Evolutionary conservation across 2,329 filamentous ascomycete species (phyloP).

Genomic region (Annulohypoxylon truncatum): DNA sequence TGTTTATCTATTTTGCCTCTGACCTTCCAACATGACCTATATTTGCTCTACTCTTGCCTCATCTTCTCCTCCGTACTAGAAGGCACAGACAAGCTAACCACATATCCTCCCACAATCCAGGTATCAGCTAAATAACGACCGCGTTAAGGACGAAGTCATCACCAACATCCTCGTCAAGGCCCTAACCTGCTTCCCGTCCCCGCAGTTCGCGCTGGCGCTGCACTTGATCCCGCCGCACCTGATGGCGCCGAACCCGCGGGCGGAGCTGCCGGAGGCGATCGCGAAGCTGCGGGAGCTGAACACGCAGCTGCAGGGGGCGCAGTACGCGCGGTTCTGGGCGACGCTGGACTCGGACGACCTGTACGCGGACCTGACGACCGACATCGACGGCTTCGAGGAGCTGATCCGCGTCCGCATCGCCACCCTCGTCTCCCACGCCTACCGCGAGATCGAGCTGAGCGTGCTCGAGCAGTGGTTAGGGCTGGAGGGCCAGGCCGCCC

Average conservation of each 20-base stretch:
- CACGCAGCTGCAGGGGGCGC: conserved; percentile 86
- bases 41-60: not conserved
- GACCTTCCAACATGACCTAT: conserved; percentile 54
- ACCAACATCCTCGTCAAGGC: conserved; percentile 99
- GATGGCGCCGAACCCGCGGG: conserved; percentile 69
- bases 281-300: conserved; percentile 87
- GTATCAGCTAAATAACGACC: conserved; percentile 99
- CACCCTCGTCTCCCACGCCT: conserved; percentile 83
- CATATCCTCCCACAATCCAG: conserved; percentile 58
- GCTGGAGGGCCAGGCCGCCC: conserved; percentile 72
- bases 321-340: conserved; percentile 93
- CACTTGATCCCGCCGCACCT: conserved; percentile 91
- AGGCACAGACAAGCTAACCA: conserved; percentile 22
- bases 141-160: conserved; percentile 94
- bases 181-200: conserved; percentile 94
- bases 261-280: conserved; percentile 88
- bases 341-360: conserved; percentile 93
- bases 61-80: not conserved
- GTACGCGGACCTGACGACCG: conserved; percentile 94
- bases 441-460: conserved; percentile 75
- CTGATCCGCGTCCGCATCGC: conserved; percentile 91
- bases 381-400: conserved; percentile 95
- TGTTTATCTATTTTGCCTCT: conserved; percentile 83
- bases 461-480: conserved; percentile 82
- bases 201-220: conserved; percentile 93